Evolutionary conservation across 1,284 basidiomycete species (phyloP).

Genomic region (Microstroma glucosiphilum): DNA sequence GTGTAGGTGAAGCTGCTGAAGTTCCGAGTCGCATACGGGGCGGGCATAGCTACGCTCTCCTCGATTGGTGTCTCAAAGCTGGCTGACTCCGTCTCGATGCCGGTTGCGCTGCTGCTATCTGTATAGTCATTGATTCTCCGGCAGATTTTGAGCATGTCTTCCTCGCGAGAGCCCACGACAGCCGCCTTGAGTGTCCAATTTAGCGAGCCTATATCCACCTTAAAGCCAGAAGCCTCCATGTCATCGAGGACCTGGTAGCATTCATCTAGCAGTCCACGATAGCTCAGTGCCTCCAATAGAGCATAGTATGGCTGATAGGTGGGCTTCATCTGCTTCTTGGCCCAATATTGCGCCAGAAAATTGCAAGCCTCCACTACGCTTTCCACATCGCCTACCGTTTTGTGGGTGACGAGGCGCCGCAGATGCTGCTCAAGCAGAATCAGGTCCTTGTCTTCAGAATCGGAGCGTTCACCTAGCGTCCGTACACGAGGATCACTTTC

Average conservation of each 20-base stretch:
- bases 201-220: background rate
- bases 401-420: background rate
- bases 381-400: background rate
- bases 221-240: background rate
- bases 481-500: background rate
- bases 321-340: background rate
- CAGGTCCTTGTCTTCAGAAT: background rate
- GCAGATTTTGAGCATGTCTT: too few relatives aligned
- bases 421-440: background rate
- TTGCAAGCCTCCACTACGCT: background rate
- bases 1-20: background rate
- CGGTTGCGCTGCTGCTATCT: too few relatives aligned
- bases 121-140: too few relatives aligned
- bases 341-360: background rate
- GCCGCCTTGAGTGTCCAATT: background rate
- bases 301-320: background rate
- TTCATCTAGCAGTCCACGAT: background rate
- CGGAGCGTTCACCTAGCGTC: background rate
- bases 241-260: background rate
- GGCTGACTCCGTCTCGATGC: too few relatives aligned
- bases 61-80: too few relatives aligned
- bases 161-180: background rate
- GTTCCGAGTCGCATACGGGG: background rate
- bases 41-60: too few relatives aligned
- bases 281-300: background rate